Conservation (phyloP, 306 rosid genomes). For the Trifolium repens region DNA sequence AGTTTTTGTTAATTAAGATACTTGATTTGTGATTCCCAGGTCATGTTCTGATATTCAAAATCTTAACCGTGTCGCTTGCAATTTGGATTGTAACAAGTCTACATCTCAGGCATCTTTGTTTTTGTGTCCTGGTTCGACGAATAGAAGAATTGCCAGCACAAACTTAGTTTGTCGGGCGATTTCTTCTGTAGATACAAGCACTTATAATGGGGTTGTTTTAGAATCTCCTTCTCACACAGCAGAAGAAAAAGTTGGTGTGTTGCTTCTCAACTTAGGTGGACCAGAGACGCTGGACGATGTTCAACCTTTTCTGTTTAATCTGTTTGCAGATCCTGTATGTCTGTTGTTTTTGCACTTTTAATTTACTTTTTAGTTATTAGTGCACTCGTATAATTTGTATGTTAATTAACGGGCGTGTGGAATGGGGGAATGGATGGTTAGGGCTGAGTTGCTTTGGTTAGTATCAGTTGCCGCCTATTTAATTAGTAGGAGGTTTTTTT, state of each 20-base stretch:
- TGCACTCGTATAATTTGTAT: constrained; percentile 7
- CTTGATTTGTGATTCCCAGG: constrained; percentile 46
- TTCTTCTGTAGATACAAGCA: constrained; percentile 56
- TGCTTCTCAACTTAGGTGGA: constrained; percentile 96
- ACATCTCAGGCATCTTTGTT: constrained; percentile 50
- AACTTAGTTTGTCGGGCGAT: constrained; percentile 42
- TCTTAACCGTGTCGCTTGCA: constrained; percentile 40
- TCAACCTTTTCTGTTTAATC: constrained; percentile 92
- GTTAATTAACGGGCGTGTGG: not conserved
- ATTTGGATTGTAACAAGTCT: constrained; percentile 44
- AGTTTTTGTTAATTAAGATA: not conserved
- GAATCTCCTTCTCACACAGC: constrained; percentile 54
- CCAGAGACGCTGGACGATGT: constrained; percentile 95
- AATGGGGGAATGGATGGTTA: not conserved
- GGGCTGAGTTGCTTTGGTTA: not conserved
- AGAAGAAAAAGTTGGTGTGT: constrained; percentile 91
- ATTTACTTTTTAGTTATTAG: not conserved
- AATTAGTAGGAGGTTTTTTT: not conserved
- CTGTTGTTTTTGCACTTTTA: constrained; percentile 6
- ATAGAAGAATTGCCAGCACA: constrained; percentile 52
- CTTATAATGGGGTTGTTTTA: constrained; percentile 50
- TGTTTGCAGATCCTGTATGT: constrained; percentile 95
- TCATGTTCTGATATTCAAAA: constrained; percentile 46
- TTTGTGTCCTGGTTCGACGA: constrained; percentile 41
- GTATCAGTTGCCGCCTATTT: not conserved